These are phyloP conservation scores for Curvularia eragrostidis DNA, from an alignment of 2,329 filamentous ascomycete genomes.

Conservation along the genomic window DNA sequence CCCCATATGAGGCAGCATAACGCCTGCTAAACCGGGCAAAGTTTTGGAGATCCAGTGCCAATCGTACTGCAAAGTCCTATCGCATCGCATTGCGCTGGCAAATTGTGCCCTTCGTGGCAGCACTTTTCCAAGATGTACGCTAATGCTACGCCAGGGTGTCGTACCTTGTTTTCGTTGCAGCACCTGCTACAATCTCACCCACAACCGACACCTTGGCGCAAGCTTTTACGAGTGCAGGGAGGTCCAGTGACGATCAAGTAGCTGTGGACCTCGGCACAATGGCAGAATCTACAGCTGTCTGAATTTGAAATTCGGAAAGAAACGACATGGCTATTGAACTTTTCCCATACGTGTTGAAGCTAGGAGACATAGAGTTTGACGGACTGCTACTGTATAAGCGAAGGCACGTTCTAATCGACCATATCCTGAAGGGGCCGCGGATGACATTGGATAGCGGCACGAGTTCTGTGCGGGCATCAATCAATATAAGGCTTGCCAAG, in stretches of 20 bases:
- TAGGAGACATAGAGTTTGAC: too few relatives aligned
- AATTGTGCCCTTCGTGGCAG: background rate
- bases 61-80: slow-evolving; percentile 31
- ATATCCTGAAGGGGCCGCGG: background rate
- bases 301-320: background rate
- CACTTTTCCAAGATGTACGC: background rate
- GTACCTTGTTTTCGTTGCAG: slow-evolving; percentile 25
- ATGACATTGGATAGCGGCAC: background rate
- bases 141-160: slow-evolving; percentile 16
- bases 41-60: slow-evolving; percentile 26
- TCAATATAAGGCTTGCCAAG: slow-evolving; percentile 5
- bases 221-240: slow-evolving; percentile 10
- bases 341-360: background rate
- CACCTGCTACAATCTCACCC: slow-evolving; percentile 31
- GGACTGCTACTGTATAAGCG: background rate
- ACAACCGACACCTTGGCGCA: slow-evolving; percentile 13
- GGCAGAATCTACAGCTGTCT: slow-evolving; percentile 10
- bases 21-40: slow-evolving; percentile 25
- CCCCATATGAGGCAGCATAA: slow-evolving; percentile 23
- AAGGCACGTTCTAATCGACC: background rate
- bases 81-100: slow-evolving; percentile 30
- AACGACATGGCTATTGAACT: background rate
- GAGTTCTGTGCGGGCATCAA: background rate
- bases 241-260: slow-evolving; percentile 19
- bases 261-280: slow-evolving; percentile 21